Base-by-base conservation (phyloP, 2,329 filamentous ascomycete species). In the Fusarium xylarioides region DNA sequence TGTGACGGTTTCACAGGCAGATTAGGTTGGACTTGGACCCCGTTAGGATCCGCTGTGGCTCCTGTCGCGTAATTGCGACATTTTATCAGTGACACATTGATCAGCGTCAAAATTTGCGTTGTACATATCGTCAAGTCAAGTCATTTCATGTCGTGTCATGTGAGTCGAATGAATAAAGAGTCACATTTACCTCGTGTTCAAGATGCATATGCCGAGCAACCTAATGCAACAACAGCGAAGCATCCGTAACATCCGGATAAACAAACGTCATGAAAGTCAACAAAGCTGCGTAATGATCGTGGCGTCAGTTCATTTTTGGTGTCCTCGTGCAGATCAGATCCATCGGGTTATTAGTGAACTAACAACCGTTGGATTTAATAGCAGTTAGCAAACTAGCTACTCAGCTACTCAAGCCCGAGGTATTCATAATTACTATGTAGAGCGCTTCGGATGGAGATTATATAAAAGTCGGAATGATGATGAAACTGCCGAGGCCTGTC, bases 1-100 rank as follows among this genome's bases (percentile, higher is more conserved):
- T 37, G 56, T 21, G 52, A 49, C 40, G 55, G 71, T 74, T 74
- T 73, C 71, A 73, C 32, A 55, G 37, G 44, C 42, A 70, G 67
- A 68, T 74, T 68, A 73, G 42, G 43, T 68, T 44, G 53, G 47
- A 58, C 57, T 68, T 44, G 42, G 40, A 47, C 49, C 50, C 67
- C 63, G 58, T 52, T 30, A 7, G 14, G 23, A 57, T 74, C 55
- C 55, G 63, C 61, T 37, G 43, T 66, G 47, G 34, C 44, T 55
- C 60, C 42, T 65, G 35, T 38, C 19, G 30, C 30, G 18, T 64
- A 44, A 59, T 46, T 43, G 30, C n/a, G n/a, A 30, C 26, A 47
- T 54, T 38, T 46, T n/a, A 38, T 53, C 35, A 28, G 30, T 43
- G 30, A 56, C 35, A 65, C 34, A 28, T 55, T 34, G 28, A 16